These are phyloP conservation scores for Laburnicola sp. DNA, from an alignment of 2,329 filamentous ascomycete species.

Conservation along the genomic window DNA sequence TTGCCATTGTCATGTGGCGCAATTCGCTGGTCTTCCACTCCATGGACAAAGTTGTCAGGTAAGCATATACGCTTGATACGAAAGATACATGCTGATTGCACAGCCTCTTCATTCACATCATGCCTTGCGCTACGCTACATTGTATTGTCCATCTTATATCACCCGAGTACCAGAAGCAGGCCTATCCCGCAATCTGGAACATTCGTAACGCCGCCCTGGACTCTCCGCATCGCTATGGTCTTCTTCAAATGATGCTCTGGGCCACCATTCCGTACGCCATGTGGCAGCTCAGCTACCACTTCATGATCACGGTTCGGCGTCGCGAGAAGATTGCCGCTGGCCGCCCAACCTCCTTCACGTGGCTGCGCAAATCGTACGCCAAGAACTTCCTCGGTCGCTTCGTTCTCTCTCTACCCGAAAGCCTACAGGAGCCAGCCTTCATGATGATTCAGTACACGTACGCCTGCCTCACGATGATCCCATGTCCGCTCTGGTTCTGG, in stretches of 20 bases:
- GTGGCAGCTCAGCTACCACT: slow-evolving; percentile 93
- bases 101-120: slow-evolving; percentile 97
- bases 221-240: slow-evolving; percentile 77
- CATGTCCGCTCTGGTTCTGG: slow-evolving; percentile 94
- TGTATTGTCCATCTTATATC: slow-evolving; percentile 84
- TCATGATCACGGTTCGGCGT: slow-evolving; percentile 93
- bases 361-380: slow-evolving; percentile 88
- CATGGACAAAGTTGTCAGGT: slow-evolving; percentile 94
- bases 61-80: slow-evolving; percentile 24
- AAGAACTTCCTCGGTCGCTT: slow-evolving; percentile 86
- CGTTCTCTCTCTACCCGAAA: slow-evolving; percentile 74
- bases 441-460: slow-evolving; percentile 96
- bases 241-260: slow-evolving; percentile 88
- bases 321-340: slow-evolving; percentile 94
- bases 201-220: slow-evolving; percentile 71
- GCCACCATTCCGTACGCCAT: slow-evolving; percentile 88
- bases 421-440: slow-evolving; percentile 83
- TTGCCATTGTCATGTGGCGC: slow-evolving; percentile 98
- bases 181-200: slow-evolving; percentile 82
- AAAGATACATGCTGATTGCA: slow-evolving; percentile 13
- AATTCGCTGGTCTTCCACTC: slow-evolving; percentile 98
- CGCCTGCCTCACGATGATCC: slow-evolving; percentile 88
- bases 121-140: slow-evolving; percentile 93
- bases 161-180: slow-evolving; percentile 63
- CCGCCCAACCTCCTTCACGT: slow-evolving; percentile 94